Conservation (phyloP, 2,329 filamentous ascomycete species). For the Zasmidium cellare region DNA sequence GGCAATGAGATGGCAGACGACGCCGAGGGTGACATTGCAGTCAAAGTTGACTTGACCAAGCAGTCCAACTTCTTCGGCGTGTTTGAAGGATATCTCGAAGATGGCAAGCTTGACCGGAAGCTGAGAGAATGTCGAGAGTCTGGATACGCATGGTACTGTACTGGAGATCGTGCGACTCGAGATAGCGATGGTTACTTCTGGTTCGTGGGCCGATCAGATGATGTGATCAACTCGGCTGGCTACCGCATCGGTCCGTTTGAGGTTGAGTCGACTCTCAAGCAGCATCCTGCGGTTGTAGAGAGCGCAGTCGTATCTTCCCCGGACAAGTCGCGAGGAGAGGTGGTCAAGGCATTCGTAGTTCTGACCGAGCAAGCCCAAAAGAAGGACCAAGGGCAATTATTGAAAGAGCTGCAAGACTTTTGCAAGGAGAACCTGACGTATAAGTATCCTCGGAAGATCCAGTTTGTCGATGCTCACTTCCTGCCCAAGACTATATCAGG, state of each 20-base stretch:
- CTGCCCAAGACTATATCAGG: slow-evolving; percentile 43
- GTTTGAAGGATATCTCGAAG: slow-evolving; percentile 31
- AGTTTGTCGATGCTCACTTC: slow-evolving; percentile 40
- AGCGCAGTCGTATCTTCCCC: slow-evolving; percentile 44
- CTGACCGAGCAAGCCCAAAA: slow-evolving; percentile 30
- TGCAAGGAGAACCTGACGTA: slow-evolving; percentile 44
- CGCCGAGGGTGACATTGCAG: slow-evolving; percentile 41
- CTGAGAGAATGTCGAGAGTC: slow-evolving; percentile 11
- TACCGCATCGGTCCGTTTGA: slow-evolving; percentile 46
- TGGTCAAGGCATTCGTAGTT: slow-evolving; percentile 45
- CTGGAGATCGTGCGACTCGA: slow-evolving; percentile 71
- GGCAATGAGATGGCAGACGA: slow-evolving; percentile 31
- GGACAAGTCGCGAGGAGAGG: slow-evolving; percentile 39
- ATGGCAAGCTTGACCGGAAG: slow-evolving; percentile 26
- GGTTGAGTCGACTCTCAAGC: slow-evolving; percentile 44
- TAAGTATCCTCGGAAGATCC: slow-evolving; percentile 43
- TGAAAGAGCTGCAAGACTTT: slow-evolving; percentile 41
- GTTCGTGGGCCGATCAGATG: slow-evolving; percentile 96
- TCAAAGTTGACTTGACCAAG: slow-evolving; percentile 23
- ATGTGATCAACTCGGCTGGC: slow-evolving; percentile 52
- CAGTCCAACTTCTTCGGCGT: slow-evolving; percentile 28
- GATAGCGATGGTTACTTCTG: slow-evolving; percentile 99
- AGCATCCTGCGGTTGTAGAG: slow-evolving; percentile 41
- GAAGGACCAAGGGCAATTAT: slow-evolving; percentile 23
- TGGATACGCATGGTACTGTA: slow-evolving; percentile 34